These are phyloP conservation scores for Hypoxylon trugodes DNA, from an alignment of 495 filamentous ascomycete genomes.

Conservation along the genomic window DNA sequence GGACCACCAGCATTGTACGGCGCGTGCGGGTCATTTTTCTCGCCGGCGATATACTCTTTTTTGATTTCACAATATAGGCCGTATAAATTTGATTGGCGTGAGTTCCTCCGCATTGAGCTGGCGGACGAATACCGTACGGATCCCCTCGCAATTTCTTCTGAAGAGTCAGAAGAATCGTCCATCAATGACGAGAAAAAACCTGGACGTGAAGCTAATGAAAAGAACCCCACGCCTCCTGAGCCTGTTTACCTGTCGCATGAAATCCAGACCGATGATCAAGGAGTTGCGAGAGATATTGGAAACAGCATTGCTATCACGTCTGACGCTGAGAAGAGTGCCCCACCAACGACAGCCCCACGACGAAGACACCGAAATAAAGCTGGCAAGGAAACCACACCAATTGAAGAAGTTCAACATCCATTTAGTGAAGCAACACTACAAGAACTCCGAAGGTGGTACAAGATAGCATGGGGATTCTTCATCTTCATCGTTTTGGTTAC, in stretches of 20 bases:
- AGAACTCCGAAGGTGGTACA: constrained; percentile 69
- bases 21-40: constrained; percentile 66
- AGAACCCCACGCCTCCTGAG: background rate
- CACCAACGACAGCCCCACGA: background rate
- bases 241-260: constrained; percentile 12
- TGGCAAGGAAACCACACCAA: background rate
- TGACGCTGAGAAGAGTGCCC: background rate
- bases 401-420: constrained; percentile 35
- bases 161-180: constrained; percentile 33
- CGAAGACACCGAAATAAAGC: too few species aligned
- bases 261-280: too few species aligned
- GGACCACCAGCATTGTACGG: constrained; percentile 83
- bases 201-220: background rate
- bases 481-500: constrained; percentile 72
- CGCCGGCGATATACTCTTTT: constrained; percentile 67
- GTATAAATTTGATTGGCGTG: constrained; percentile 58
- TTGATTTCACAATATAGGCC: constrained; percentile 55
- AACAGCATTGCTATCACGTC: background rate
- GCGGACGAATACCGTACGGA: constrained; percentile 63
- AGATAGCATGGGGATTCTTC: constrained; percentile 75
- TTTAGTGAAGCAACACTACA: constrained; percentile 60
- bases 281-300: too few species aligned
- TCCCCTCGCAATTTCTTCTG: constrained; percentile 60
- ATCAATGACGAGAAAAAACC: constrained; percentile 21
- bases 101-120: constrained; percentile 53